Base-by-base conservation (phyloP, 2,329 filamentous ascomycete genomes). In the Blumeriella jaapii region DNA sequence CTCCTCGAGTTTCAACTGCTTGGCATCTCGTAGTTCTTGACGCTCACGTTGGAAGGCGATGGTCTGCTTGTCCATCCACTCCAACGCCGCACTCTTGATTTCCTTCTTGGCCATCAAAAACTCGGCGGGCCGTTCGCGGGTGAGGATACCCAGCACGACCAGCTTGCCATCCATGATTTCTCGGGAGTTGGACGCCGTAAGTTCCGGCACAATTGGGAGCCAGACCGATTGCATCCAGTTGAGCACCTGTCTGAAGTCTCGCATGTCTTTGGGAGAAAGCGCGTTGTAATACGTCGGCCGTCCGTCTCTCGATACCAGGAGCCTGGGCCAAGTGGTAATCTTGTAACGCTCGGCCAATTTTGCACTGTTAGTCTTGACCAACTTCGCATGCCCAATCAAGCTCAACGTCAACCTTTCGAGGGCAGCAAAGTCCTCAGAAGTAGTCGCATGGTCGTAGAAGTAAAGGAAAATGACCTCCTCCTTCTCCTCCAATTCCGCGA, bases 51-150 rank as follows among this genome's bases (percentile, higher is more conserved):
- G 84, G 67, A 94, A 95, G 24, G 85, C 70, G 49, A 89, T 78
- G 12, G 84, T 81, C 60, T 95, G 84, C 62, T 93, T 91, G 58
- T 96, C 89, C 73, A 96, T 94, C 87, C 91, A 98, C 59, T 96
- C 91, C 41, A 87, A 71, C 6, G 91, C 91, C 1, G 91, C 91
- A 47, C 81, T 89, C 71, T 96, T 96, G 62, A 98, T 77, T 61
- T 98, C 93, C 20, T 81, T 77, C 57, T 83, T 82, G 16, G 83
- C 82, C 38, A 70, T 68, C 32, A 74, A 63, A 57, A 94, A 94
- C 22, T 85, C 77, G 38, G 89, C 82, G 23, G 78, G 67, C 41
- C 87, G 76, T 22, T 84, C 77, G 32, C 86, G 74, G 55, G 80
- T 85, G 25, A 98, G 65, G 20, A 98, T 79, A 12, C 82, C 91